These are phyloP conservation scores for Periconia sp. DNA, from an alignment of 2,329 filamentous ascomycete genomes.

Conservation along the genomic window DNA sequence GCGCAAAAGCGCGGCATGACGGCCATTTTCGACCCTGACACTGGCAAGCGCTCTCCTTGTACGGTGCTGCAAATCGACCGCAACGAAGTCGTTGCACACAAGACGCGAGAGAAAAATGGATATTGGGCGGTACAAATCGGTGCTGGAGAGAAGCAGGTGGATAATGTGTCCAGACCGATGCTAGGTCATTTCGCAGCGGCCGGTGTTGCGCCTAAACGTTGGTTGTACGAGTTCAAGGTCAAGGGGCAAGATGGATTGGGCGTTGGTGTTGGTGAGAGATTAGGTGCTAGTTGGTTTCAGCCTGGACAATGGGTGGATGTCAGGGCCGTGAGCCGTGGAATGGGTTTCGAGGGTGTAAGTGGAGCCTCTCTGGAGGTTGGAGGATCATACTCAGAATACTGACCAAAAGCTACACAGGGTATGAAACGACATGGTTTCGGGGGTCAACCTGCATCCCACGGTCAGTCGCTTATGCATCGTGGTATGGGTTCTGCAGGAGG, in stretches of 20 bases:
- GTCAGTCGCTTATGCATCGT: conserved; percentile 92
- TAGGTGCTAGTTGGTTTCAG: conserved; percentile 88
- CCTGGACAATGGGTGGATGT: conserved; percentile 90
- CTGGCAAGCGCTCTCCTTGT: conserved; percentile 77
- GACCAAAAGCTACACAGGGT: conserved; percentile 49
- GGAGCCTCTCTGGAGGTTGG: background rate
- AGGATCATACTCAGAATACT: background rate
- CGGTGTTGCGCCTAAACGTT: conserved; percentile 79
- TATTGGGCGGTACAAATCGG: conserved; percentile 96
- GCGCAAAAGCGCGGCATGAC: conserved; percentile 96
- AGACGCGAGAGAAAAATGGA: conserved; percentile 77
- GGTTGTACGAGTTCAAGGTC: conserved; percentile 86
- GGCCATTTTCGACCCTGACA: conserved; percentile 75
- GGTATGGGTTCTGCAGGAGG: conserved; percentile 88
- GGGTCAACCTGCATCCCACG: conserved; percentile 90
- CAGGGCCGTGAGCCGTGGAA: conserved; percentile 75
- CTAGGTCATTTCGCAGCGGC: conserved; percentile 86
- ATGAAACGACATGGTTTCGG: conserved; percentile 95
- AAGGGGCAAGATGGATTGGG: conserved; percentile 70
- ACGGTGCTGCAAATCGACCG: conserved; percentile 93
- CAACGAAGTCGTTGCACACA: conserved; percentile 85
- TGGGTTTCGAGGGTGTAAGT: conserved; percentile 81
- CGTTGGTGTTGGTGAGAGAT: conserved; percentile 70
- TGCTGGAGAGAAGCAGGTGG: conserved; percentile 69
- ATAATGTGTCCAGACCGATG: conserved; percentile 78